Base-by-base conservation (phyloP, 345 rosid genomes). In the Excoecaria cochinchinensis region DNA sequence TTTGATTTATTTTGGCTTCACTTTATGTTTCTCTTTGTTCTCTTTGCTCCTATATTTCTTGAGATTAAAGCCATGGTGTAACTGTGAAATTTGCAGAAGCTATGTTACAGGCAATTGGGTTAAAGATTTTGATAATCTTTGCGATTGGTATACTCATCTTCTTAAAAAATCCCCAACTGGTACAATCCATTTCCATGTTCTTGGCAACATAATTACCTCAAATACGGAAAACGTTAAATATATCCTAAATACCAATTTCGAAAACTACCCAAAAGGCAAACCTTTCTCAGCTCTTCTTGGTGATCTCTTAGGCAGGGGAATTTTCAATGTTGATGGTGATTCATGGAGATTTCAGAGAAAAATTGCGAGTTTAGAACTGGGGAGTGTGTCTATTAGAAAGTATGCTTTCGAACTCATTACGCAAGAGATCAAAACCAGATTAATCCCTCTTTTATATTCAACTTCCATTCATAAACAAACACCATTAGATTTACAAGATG, bases 241-340 rank as follows among this genome's bases (percentile, higher is more conserved):
- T 72, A 83, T 88, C 44, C 86, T 88, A 76, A 86, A 85, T 48
- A 78, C 86, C 36, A 78, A 73, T 16, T 88, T 86, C 70, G 47
- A 75, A 3, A 84, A 86, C 74, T 84, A 86, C 75, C 88, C 88
- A 8, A 88, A 88, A 83, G 91, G 91, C 19, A 84, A 81, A 60
- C 72, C 80, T 42, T 88, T 86, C 75, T 82, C 85, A 25, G 58
- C 25, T 24, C 77, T 84, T 47, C 75, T 88, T 4, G 85, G 86
- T 0, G 89, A 88, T 79, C 82, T 88, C 52, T 66, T 88, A 2
- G 91, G 91, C 17, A 72, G 44, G 4, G 97, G 95, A 5, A 89
- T 92, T 60, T 90, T 92, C 75, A 90, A 90, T 10, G 89, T 86
- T 11, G 95, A 92, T 56, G 90, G 84, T 2, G 85, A 86, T 3